phyloP scores from a whole-genome alignment of 768 basidiomycete genomes.

The Mycena leptocephala region DNA sequence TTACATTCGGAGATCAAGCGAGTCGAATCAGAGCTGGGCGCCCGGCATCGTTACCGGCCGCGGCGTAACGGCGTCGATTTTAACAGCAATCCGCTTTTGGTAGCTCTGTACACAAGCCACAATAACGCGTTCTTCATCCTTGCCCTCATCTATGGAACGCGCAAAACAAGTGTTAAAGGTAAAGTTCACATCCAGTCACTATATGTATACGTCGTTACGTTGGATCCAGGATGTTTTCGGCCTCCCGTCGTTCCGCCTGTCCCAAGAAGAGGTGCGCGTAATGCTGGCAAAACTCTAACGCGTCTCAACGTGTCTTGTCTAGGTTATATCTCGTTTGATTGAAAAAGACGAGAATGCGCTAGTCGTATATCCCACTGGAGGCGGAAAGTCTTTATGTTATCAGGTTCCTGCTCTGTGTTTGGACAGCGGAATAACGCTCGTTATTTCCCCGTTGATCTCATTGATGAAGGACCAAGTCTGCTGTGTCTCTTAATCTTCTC shows the following conservation, averaged over 20 bases:
- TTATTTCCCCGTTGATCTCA: slow-evolving; percentile 54
- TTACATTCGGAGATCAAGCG: background rate
- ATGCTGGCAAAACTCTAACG: background rate
- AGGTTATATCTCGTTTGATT: slow-evolving; percentile 55
- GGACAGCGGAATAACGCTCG: slow-evolving; percentile 49
- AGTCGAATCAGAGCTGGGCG: background rate
- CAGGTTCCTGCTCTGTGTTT: slow-evolving; percentile 57
- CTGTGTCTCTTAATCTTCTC: too few relatives aligned
- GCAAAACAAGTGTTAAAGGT: slow-evolving; percentile 28
- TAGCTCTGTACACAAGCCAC: too few relatives aligned
- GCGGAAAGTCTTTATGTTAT: slow-evolving; percentile 27
- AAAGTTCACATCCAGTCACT: background rate
- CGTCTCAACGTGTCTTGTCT: background rate
- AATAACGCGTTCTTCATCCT: background rate
- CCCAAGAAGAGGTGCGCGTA: slow-evolving; percentile 52
- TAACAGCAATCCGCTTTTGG: too few relatives aligned
- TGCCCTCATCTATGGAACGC: slow-evolving; percentile 14
- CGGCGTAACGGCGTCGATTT: background rate
- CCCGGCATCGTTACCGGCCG: too few relatives aligned
- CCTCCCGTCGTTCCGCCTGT: slow-evolving; percentile 52
- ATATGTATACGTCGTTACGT: background rate
- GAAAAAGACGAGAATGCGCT: slow-evolving; percentile 59
- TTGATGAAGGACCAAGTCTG: slow-evolving; percentile 55
- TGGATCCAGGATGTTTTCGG: slow-evolving; percentile 52
- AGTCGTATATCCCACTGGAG: slow-evolving; percentile 60